These are phyloP conservation scores for Lipomyces mesembrius DNA, from an alignment of 805 yeast genomes.

Conservation along the genomic window DNA sequence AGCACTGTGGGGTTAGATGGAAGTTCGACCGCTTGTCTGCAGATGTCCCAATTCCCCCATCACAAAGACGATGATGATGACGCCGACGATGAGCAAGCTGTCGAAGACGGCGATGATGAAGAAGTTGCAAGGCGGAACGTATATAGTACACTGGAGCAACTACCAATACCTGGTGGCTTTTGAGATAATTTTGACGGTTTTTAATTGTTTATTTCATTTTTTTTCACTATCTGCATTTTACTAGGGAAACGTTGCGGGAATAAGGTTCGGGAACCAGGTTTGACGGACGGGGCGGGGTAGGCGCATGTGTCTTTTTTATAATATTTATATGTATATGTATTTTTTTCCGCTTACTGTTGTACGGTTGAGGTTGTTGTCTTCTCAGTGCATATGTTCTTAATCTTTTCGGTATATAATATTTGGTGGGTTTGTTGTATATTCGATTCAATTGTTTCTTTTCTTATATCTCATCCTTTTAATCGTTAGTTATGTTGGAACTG, in stretches of 20 bases:
- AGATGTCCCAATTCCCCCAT: not conserved
- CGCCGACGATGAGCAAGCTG: not conserved
- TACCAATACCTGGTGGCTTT: not conserved
- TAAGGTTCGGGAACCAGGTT: not conserved
- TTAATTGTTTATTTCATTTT: not conserved
- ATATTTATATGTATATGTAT: not conserved
- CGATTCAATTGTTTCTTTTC: not conserved
- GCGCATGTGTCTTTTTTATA: not conserved
- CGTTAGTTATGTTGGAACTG: no score
- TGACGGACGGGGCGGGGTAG: not conserved
- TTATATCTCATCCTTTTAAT: not conserved
- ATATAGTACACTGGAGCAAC: not conserved
- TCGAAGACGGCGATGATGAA: not conserved
- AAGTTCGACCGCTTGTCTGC: not conserved
- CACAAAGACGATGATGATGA: not conserved
- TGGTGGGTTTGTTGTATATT: not conserved
- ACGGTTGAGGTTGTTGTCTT: not conserved
- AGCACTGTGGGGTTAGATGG: slow-evolving; percentile 1
- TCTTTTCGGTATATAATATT: not conserved
- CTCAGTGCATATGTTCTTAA: not conserved
- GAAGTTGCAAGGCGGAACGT: not conserved
- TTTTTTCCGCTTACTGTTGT: not conserved
- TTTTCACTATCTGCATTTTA: not conserved
- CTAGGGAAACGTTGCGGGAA: not conserved
- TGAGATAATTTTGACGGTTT: not conserved